phyloP scores from a whole-genome alignment of 1,284 basidiomycete genomes.

The Testicularia cyperi region DNA sequence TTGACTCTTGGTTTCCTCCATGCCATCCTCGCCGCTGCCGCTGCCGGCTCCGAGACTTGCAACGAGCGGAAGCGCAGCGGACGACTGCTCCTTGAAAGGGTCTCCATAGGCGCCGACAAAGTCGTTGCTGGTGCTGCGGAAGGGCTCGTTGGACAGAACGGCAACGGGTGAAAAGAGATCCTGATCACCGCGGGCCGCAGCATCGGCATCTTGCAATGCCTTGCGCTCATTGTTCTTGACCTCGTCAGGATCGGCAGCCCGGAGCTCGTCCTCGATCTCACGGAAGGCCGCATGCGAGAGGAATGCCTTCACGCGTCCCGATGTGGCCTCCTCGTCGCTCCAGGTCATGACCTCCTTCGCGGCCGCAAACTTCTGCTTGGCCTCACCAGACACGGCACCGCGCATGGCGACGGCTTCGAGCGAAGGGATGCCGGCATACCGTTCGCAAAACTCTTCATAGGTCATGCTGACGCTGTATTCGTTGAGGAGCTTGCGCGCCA shows the following conservation, averaged over 20 bases:
- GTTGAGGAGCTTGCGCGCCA: constrained; percentile 61
- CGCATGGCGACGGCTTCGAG: constrained; percentile 54
- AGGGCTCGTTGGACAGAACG: constrained; percentile 12
- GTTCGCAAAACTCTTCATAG: constrained; percentile 79
- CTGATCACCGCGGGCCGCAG: constrained; percentile 63
- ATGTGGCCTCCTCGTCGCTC: constrained; percentile 72
- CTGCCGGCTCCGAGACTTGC: constrained; percentile 35
- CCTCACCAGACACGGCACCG: constrained; percentile 65
- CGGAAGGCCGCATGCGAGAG: constrained; percentile 85
- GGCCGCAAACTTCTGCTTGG: constrained; percentile 59
- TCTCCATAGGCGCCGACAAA: constrained; percentile 56
- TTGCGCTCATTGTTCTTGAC: constrained; percentile 63
- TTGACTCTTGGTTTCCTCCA: constrained; percentile 49
- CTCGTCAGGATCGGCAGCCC: constrained; percentile 70
- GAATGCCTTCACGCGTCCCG: constrained; percentile 81
- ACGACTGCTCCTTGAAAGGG: constrained; percentile 58
- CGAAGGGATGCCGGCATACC: constrained; percentile 61
- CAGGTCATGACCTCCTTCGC: constrained; percentile 69
- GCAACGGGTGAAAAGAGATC: constrained; percentile 68
- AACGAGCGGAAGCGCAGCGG: constrained; percentile 69
- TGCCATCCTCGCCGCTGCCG: constrained; percentile 10
- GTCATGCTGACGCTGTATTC: constrained; percentile 72
- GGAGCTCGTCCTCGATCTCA: constrained; percentile 81
- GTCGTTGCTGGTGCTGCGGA: constrained; percentile 61
- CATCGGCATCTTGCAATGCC: constrained; percentile 69